Evolutionary conservation across 352 stramenopile genomes (phyloP), one percentile per base, ranked within the genome.

Genomic region (Thalassiosira mediterranea): DNA sequence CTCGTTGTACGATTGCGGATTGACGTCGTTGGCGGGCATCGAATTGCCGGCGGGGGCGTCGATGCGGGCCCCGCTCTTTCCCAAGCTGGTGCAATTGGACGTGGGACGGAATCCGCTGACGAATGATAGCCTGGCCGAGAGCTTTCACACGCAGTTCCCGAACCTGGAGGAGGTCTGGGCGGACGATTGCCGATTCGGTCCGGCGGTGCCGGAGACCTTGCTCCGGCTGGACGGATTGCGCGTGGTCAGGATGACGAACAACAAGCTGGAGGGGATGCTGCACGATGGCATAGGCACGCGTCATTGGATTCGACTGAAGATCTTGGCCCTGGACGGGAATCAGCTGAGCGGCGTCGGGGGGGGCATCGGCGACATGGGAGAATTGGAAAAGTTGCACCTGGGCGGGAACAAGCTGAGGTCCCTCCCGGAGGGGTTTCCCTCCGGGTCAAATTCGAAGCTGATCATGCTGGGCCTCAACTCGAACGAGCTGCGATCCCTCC

Each of bases 251-350:
- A 67, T 75, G 53, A 75, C 65, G 26, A 21, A 17, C 4, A 75
- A 75, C 61, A 51, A 67, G 57, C 48, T 75, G 25, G 28, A 68
- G 34, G 46, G 32, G 4, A 7, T 23, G 31, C 40, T 72, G 15
- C 40, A 61, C 46, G 21, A 23, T 37, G 13, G 21, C 0, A 67
- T 75, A 49, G 65, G 65, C 7, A 32, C 31, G 29, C 7, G 53
- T 13, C 52, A 67, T 34, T 70, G 61, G 61, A 60, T 40, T 0
- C 23, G 53, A 19, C 11, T 70, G 0, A 51, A 31, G 28, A 29
- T 61, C 1, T 53, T 75, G 31, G 65, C 65, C 2, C 40, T 75
- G 65, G 65, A 75, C 67, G 65, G 65, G 15, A 75, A 75, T 56
- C 23, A 46, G 48, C 56, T 75, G 26, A 49, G 7, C 7, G 17